Base-by-base conservation (phyloP, 1,284 basidiomycete genomes). In the Marasmius oreades region DNA sequence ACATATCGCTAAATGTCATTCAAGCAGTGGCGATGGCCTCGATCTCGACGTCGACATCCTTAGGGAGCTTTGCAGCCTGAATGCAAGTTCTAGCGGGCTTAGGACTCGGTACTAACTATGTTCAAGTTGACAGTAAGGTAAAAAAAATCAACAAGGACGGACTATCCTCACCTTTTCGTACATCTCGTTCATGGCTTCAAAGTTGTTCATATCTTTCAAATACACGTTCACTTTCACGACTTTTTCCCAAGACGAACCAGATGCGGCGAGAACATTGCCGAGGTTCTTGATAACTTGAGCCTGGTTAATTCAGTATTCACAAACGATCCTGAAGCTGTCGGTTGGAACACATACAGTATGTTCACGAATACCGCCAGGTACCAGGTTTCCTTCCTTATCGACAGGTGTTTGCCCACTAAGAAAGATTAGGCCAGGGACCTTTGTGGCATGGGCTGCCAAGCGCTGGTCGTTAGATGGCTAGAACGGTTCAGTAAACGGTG, bases 21-120 rank as follows among this genome's bases (percentile, higher is more conserved):
- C 51, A 43, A 44, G 56, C 23, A 18, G 76, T 67, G 6, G 86
- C 83, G 61, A 90, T 86, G 52, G 81, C 85, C 73, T 92, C 89
- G 58, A 92, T 85, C 74, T 93, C 91, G 51, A 92, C 79, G 59
- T 88, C 79, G 5, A 92, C 90, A 63, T 90, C 88, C 64, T 80
- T 78, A 8, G 90, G 90, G 34, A 93, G 77, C 62, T 83, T 83
- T 8, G 83, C 87, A 20, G 89, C 90, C 74, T 89, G 87, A 62
- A 91, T 88, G 67, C 88, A 91, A 7, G 87, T 90, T 60, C 90
- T 77, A 3, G 90, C 85, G 14, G 90, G 91, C 73, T 92, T 91
- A n/a, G 81, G 81, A 36, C 65, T 73, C 0, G 81, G 81, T 23
- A 83, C 66, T 23, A 82, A 61, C 77, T 81, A n/a, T n/a, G 53